phyloP scores from a whole-genome alignment of 2,329 filamentous ascomycete species.

The Cytospora paraplurivora region DNA sequence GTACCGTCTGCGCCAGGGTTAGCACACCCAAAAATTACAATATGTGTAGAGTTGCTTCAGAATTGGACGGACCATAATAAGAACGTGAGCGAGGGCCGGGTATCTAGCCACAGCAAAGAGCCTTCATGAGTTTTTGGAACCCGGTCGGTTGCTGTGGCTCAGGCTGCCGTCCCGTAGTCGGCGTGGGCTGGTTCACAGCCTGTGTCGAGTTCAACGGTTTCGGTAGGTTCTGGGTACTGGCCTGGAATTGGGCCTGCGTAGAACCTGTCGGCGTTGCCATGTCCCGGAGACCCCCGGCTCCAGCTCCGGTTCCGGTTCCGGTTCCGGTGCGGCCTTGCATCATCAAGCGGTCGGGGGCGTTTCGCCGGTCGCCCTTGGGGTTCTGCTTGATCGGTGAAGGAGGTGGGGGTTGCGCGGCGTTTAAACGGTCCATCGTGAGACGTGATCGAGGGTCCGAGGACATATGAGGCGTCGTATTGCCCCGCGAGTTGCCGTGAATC shows the following conservation, averaged over 20 bases:
- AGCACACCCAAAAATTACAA: slow-evolving; percentile 20
- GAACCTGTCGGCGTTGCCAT: slow-evolving; percentile 84
- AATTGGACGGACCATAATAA: slow-evolving; percentile 20
- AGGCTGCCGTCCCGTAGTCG: slow-evolving; percentile 53
- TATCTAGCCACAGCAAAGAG: slow-evolving; percentile 80
- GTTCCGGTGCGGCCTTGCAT: slow-evolving; percentile 76
- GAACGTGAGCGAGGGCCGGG: slow-evolving; percentile 30
- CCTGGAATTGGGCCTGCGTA: slow-evolving; percentile 95
- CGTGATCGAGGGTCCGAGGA: slow-evolving; percentile 53
- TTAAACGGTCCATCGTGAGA: slow-evolving; percentile 86
- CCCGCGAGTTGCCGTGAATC: slow-evolving; percentile 72
- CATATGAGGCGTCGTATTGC: slow-evolving; percentile 65
- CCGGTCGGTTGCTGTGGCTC: slow-evolving; percentile 73
- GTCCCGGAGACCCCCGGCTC: slow-evolving; percentile 71
- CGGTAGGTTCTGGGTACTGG: slow-evolving; percentile 85
- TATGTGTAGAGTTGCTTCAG: slow-evolving; percentile 10
- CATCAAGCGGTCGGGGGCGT: slow-evolving; percentile 71
- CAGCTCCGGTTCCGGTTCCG: slow-evolving; percentile 40
- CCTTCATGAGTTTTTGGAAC: slow-evolving; percentile 91
- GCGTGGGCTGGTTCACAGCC: slow-evolving; percentile 59
- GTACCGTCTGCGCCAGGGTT: slow-evolving; percentile 9
- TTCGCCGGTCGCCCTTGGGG: slow-evolving; percentile 74
- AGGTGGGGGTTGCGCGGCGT: slow-evolving; percentile 87
- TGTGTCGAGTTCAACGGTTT: slow-evolving; percentile 63
- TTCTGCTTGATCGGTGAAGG: slow-evolving; percentile 82